Percentiles rank a stretch among this genome's conserved stretches.
Conservation (phyloP, 2,329 filamentous ascomycete genomes). For the Onygena corvina region DNA sequence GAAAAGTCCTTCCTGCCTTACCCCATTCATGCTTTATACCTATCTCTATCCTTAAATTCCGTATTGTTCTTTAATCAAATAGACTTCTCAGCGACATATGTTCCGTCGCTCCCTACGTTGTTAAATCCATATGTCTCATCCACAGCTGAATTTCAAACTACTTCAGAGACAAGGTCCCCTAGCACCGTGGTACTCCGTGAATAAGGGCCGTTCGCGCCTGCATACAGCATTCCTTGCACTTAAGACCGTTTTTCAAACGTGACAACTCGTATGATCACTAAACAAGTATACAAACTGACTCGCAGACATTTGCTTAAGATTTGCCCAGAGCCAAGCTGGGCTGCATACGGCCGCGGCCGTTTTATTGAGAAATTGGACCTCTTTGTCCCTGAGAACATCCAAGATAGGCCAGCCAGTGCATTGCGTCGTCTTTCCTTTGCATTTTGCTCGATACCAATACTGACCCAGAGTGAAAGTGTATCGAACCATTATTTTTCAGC, state of each 20-base stretch:
- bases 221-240: neutral
- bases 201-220: neutral
- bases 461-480: neutral
- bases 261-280: neutral
- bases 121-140: conserved; percentile 3
- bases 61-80: neutral
- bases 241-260: neutral
- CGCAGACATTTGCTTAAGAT: neutral
- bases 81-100: neutral
- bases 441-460: too few relatives aligned
- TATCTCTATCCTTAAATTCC: neutral
- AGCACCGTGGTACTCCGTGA: too few relatives aligned
- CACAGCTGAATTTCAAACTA: conserved; percentile 3
- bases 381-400: neutral
- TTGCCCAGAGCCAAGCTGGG: neutral
- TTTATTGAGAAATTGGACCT: too few relatives aligned
- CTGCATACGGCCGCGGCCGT: neutral
- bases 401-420: too few relatives aligned
- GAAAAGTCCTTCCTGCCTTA: neutral
- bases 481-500: conserved; percentile 1
- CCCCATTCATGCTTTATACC: too few relatives aligned
- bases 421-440: too few relatives aligned
- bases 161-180: neutral
- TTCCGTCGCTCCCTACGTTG: neutral
- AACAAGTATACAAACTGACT: neutral